Percentiles rank a stretch among this genome's conserved stretches.
Evolutionary conservation across 2,329 filamentous ascomycete species (phyloP).

Genomic region (Aspergillus brunneoviolaceus): DNA sequence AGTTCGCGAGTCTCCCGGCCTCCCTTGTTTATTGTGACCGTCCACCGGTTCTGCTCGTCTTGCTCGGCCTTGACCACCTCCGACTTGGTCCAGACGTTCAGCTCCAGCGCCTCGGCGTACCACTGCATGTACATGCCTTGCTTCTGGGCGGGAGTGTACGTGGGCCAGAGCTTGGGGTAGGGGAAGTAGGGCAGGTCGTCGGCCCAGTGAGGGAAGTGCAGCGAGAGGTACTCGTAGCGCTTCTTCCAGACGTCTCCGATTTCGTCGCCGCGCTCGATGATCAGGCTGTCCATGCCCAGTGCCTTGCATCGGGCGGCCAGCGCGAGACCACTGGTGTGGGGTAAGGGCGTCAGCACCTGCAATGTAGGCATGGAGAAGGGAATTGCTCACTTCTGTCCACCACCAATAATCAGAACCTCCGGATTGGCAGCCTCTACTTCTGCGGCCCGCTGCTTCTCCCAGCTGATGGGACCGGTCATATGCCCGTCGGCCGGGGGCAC

Average conservation of each 20-base stretch:
- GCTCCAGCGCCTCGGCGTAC: constrained; percentile 29
- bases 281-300: constrained; percentile 29
- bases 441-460: constrained; percentile 31
- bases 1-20: constrained; percentile 23
- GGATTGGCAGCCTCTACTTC: constrained; percentile 27
- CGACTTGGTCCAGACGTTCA: constrained; percentile 29
- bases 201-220: constrained; percentile 33
- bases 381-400: constrained; percentile 21
- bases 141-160: constrained; percentile 33
- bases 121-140: constrained; percentile 30
- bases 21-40: constrained; percentile 22
- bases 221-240: constrained; percentile 34
- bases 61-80: constrained; percentile 23
- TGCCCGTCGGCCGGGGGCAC: constrained; percentile 31
- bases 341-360: no score
- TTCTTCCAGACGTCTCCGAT: constrained; percentile 34
- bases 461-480: constrained; percentile 34
- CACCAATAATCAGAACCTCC: constrained; percentile 26
- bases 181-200: constrained; percentile 32
- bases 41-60: constrained; percentile 21
- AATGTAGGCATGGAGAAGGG: neutral
- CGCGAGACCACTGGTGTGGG: constrained; percentile 22
- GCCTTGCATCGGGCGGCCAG: constrained; percentile 26
- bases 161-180: constrained; percentile 35
- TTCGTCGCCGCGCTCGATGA: constrained; percentile 29